Base-by-base conservation (phyloP, 208 protist genomes). In the Zelonia costaricensis region DNA sequence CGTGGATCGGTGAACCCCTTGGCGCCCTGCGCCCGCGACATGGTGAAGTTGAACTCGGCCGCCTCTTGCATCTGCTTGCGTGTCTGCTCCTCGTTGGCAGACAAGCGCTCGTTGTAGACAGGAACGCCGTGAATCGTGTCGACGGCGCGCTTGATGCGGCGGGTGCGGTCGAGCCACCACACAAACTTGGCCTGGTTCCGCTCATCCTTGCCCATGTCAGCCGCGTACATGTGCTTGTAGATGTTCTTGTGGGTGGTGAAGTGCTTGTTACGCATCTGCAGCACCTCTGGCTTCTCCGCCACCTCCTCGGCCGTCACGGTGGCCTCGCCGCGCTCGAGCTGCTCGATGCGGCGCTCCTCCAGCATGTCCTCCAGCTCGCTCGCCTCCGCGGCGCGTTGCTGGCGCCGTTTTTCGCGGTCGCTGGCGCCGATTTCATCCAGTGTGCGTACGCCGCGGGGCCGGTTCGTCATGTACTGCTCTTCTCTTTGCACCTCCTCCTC, bases 1-100 rank as follows among this genome's bases (percentile, higher is more conserved):
- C 83, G 81, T 20, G 86, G 86, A 62, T 93, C 86, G 3, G 84
- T 84, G 67, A 93, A 93, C 42, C 86, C 86, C 52, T 93, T 93
- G 27, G 86, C 83, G 16, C 86, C 86, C 48, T 90, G 82, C 22
- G 83, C 75, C 46, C 68, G 77, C 12, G 79, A 59, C 6, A 93
- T n/a, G 20, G 62, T 62, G 56, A 85, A 88, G 64, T 91, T 93
- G 55, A 93, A 93, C 72, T 93, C 74, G 36, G 83, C 81, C 20
- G 86, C 86, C 67, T 93, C 83, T n/a, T 75, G 75, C 86, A 93
- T 93, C 68, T 91, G 81, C 61, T 86, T 75, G 46, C 83, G 77
- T 16, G 75, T 87, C 69, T 93, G 84, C 65, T 86, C 84, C 60
- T 93, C 86, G 53, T 91, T 93, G 28, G 83, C 84, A 23, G 86